Base-by-base conservation (phyloP, 805 yeast genomes). In the Yarrowia alimentaria region DNA sequence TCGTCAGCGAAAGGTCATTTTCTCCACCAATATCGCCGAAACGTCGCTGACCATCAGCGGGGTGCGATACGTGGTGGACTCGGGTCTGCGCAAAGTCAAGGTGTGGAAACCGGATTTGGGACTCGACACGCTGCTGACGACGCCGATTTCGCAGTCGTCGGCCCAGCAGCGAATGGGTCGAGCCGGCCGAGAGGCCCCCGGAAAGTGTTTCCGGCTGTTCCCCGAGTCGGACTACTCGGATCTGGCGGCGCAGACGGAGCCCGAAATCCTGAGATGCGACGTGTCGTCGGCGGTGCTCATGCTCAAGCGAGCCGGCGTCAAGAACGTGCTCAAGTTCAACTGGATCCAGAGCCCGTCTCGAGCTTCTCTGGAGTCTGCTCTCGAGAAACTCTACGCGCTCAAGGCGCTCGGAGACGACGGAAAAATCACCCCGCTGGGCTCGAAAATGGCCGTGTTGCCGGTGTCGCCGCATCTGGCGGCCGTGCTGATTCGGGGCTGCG, bases 161-260 rank as follows among this genome's bases (percentile, higher is more conserved):
- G 99, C 98, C 0, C 78, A 85, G 26, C 99, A 93, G 70, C 74
- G 99, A 67, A 81, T 90, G 37, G 99, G 99, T 65, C 85, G 99
- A 74, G 98, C 99, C n/a, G 99, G 99, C 55, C 87, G 99, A 79
- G 98, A 93, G 68, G 76, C 80, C 13, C 79, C 84, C 22, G 99
- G 99, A 33, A 91, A 91, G 64, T 86, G 93, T 34, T 93, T 74
- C 67, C 70, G 98, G 54, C 68, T 93, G 28, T 93, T 83, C 64
- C 80, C 85, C 42, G 98, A 91, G 59, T 63, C 69, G 1, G 83
- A 85, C 53, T 91, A 78, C 59, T 33, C 50, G 21, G 53, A 65
- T 3, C 69, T 93, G 50, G 81, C 84, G 0, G 69, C 73, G 38
- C 93, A 88, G 61, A 91, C 95, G 5, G 98, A 91, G 60, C 91